Conservation (phyloP, 1,284 basidiomycete species). For the Pseudomicrostroma phylloplanum region DNA sequence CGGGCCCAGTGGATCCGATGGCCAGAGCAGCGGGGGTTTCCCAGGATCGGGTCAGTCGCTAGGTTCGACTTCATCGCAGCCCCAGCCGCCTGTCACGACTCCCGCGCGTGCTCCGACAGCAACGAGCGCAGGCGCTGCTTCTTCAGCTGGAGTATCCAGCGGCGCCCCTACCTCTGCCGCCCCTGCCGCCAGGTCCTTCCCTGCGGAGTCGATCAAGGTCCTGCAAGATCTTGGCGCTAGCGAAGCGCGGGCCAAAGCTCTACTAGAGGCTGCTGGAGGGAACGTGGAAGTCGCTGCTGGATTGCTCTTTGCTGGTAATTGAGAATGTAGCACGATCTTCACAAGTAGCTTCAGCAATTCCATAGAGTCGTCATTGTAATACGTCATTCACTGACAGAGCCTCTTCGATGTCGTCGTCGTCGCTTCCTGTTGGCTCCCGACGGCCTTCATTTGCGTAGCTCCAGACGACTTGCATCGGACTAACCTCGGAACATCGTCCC, state of each 20-base stretch:
- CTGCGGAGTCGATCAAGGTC: conserved; percentile 35
- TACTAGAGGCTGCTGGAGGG: conserved; percentile 72
- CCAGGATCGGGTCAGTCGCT: conserved; percentile 28
- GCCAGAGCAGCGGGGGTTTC: conserved; percentile 14
- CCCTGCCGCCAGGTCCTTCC: conserved; percentile 33
- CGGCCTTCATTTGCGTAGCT: too few species aligned
- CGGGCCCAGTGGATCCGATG: conserved; percentile 57
- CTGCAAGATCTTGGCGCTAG: conserved; percentile 65
- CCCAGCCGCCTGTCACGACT: conserved; percentile 7
- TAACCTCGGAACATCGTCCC: too few species aligned
- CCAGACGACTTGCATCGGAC: too few species aligned
- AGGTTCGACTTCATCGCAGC: conserved; percentile 9
- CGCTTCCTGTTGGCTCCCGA: too few species aligned
- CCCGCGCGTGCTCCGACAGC: conserved; percentile 20
- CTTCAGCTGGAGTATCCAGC: conserved; percentile 9
- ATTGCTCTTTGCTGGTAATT: conserved; percentile 61
- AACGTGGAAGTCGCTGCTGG: conserved; percentile 84
- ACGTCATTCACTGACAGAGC: too few species aligned
- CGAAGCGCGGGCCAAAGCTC: conserved; percentile 67
- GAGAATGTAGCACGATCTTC: neutral
- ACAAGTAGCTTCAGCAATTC: too few species aligned
- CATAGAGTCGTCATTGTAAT: too few species aligned
- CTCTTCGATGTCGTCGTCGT: too few species aligned
- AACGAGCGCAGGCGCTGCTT: conserved; percentile 15
- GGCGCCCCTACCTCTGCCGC: conserved; percentile 6